Evolutionary conservation across 2,329 filamentous ascomycete species (phyloP), one percentile per base, ranked within the genome.

Genomic region (Fusarium euwallaceae): DNA sequence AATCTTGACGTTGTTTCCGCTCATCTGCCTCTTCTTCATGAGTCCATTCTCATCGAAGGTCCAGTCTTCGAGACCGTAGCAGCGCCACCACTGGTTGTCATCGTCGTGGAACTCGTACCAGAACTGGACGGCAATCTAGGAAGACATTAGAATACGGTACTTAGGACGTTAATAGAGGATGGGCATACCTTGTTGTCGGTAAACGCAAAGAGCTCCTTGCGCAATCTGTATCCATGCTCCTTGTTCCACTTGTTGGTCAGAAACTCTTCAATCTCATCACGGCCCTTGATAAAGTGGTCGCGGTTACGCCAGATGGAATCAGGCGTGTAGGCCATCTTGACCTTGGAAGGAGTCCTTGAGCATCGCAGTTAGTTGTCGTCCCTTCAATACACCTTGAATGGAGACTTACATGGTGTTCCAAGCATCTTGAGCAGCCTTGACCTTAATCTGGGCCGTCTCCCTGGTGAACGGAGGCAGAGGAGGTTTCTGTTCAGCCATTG

Each of bases 161-260:
- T 1, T 8, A 24, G 7, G 8, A 53, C 29, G 20, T n/a, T 9
- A 4, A 27, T 7, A 17, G 22, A 24, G 2, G 4, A 39, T 1
- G 2, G 45, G 72, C 64, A 14, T 61, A 87, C 88, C 80, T 87
- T 93, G 82, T 96, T 87, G 41, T 92, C 91, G 0, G 84, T 87
- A 78, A 95, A 97, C 1, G 93, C 88, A 82, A 97, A 97, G 1
- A 97, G 85, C 80, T 97, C 95, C 82, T 97, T 97, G 64, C 94
- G 89, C 64, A 97, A 86, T 0, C 88, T 88, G 78, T 97, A 97
- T 17, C 87, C 90, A 51, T 89, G 85, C 81, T 97, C 95, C 22
- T 87, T 89, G 51, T 87, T 83, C 94, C 94, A 97, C 80, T 97
- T 97, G 53, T 89, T 85, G 1, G 87, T 88, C 62, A 97, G 80